Evolutionary conservation across 371 early-diverging fungal genomes (phyloP).

Genomic region (Rhizopus sp.): DNA sequence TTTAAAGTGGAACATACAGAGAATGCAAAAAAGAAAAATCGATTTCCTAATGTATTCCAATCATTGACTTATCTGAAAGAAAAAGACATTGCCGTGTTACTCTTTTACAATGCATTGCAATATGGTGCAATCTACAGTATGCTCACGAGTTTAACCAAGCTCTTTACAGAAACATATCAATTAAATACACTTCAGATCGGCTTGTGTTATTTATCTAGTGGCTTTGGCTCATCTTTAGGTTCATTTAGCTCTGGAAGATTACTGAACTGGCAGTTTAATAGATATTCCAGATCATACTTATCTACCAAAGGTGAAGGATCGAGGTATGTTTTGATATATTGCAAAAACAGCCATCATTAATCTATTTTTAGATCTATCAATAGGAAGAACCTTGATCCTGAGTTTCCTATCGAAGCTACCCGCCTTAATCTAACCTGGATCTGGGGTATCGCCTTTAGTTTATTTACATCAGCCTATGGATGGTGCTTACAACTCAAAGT

Average conservation of each 20-base stretch:
- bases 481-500: constrained; percentile 32
- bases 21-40: constrained; percentile 2
- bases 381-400: constrained; percentile 19
- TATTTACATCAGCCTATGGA: constrained; percentile 37
- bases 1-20: neutral
- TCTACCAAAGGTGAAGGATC: constrained; percentile 1
- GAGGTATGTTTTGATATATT: constrained; percentile 8
- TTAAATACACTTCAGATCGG: constrained; percentile 33
- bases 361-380: neutral
- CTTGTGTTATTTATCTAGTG: constrained; percentile 30
- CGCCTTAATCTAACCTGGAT: constrained; percentile 39
- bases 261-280: constrained; percentile 28
- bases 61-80: constrained; percentile 34
- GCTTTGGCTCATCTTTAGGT: constrained; percentile 29
- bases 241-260: constrained; percentile 30
- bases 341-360: neutral
- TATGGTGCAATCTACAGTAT: constrained; percentile 40
- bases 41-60: constrained; percentile 21
- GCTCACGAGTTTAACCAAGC: constrained; percentile 31
- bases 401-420: constrained; percentile 38
- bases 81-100: constrained; percentile 30
- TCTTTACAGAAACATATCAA: constrained; percentile 21
- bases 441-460: constrained; percentile 36
- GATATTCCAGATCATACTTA: neutral
- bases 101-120: constrained; percentile 34